phyloP scores from a whole-genome alignment of 2,329 filamentous ascomycete genomes.

The Penicillium sp. region DNA sequence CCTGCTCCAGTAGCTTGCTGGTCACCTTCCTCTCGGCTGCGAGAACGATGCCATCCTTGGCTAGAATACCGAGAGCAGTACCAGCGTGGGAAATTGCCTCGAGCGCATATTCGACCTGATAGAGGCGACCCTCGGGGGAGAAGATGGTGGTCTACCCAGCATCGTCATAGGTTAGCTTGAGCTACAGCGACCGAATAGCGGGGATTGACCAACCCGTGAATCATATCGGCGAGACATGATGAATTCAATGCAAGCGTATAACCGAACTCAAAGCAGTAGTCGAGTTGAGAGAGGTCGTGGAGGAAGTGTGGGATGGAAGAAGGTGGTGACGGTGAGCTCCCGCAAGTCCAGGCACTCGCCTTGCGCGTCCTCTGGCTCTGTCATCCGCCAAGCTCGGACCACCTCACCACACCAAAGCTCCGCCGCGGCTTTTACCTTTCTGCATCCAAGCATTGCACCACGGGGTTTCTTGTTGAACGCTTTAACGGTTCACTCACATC shows the following conservation, averaged over 20 bases:
- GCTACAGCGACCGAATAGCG: slow-evolving; percentile 29
- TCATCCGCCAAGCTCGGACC: slow-evolving; percentile 45
- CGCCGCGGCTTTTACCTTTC: slow-evolving; percentile 14
- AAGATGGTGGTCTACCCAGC: slow-evolving; percentile 90
- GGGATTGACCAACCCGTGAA: slow-evolving; percentile 73
- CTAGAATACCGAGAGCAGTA: slow-evolving; percentile 93
- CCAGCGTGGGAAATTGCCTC: slow-evolving; percentile 98
- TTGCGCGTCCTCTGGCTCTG: slow-evolving; percentile 39
- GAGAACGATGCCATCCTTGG: slow-evolving; percentile 97
- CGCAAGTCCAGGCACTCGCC: slow-evolving; percentile 42
- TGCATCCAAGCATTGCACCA: slow-evolving; percentile 11
- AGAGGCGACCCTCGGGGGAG: slow-evolving; percentile 96
- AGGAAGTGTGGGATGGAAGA: slow-evolving; percentile 27
- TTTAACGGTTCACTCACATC: neutral
- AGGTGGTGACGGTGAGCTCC: slow-evolving; percentile 38
- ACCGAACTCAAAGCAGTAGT: slow-evolving; percentile 11
- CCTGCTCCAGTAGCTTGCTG: slow-evolving; percentile 98
- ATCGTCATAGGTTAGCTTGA: slow-evolving; percentile 43
- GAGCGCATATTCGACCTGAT: slow-evolving; percentile 98
- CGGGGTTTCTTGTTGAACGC: neutral
- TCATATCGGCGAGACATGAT: slow-evolving; percentile 95
- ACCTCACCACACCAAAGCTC: slow-evolving; percentile 36
- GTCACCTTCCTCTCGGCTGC: slow-evolving; percentile 98
- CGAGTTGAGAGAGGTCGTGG: slow-evolving; percentile 19
- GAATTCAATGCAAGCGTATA: slow-evolving; percentile 10